Evolutionary conservation across 768 basidiomycete genomes (phyloP), one percentile per base, ranked within the genome.

Genomic region (Hypholoma fasciculare): DNA sequence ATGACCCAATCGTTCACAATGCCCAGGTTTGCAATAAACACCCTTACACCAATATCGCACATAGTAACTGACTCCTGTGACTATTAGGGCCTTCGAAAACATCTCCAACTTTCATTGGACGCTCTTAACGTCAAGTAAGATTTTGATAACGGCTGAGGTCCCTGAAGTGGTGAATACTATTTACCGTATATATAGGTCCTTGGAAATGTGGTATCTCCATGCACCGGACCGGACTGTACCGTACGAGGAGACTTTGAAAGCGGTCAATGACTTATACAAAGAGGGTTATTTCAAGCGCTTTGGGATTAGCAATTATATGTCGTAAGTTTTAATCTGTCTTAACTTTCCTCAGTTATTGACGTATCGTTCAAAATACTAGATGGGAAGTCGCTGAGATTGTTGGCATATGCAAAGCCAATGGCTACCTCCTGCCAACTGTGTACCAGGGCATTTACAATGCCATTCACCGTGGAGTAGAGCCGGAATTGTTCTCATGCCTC

Each of bases 381-480:
- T 86, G 83, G 82, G 84, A 87, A 67, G 83, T 86, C 14, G 83
- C 84, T 3, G 84, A 86, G 62, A 76, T 87, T 23, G 80, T 85
- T 1, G 74, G 76, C 0, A 86, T 86, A 34, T 85, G 83, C 69
- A 80, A 74, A 49, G 72, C 74, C 4, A 82, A 84, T 20, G 79
- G 79, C 1, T 86, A 78, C 61, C 76, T 85, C 12, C 72, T 76
- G 59, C 85, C 85, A 3, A 81, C 78, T 20, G 80, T 79, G 4
- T 87, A 86, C 59, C 83, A 81, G 72, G 81, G 71, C 13, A 75
- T 76, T 6, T 75, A 78, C 56, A 78, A 78, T 48, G 75, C 74
- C 0, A 66, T 79, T n/a, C 75, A 79, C 40, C 73, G 77, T 17
- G 58, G 61, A 4, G 74, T 75, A 6, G 78, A 78, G 55, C 70